These are phyloP conservation scores for Suhomyces emberorum DNA, from an alignment of 805 yeast genomes.

Conservation along the genomic window DNA sequence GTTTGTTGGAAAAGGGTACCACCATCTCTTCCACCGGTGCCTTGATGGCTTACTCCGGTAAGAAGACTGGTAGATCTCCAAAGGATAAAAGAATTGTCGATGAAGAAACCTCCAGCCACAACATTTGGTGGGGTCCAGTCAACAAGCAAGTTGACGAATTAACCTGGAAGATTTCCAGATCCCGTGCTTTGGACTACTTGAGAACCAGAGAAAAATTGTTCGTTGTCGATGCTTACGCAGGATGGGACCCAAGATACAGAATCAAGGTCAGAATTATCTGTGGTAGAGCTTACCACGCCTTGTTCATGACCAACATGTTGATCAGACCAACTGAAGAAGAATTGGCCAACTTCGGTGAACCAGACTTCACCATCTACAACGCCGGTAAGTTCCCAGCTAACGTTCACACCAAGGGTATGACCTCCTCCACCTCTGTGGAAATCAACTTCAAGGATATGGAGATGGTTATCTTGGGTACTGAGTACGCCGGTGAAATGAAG, in stretches of 20 bases:
- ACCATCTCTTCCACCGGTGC: slow-evolving; percentile 93
- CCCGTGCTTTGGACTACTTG: slow-evolving; percentile 94
- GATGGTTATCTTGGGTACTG: slow-evolving; percentile 98
- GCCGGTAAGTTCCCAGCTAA: slow-evolving; percentile 99
- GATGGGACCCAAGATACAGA: slow-evolving; percentile 98
- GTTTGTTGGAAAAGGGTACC: slow-evolving; percentile 83
- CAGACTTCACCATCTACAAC: slow-evolving; percentile 96
- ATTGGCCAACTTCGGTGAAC: slow-evolving; percentile 86
- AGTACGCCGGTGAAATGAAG: slow-evolving; percentile 99
- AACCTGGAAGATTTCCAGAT: slow-evolving; percentile 93
- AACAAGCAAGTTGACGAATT: slow-evolving; percentile 90
- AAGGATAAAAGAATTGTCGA: slow-evolving; percentile 97
- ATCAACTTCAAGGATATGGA: slow-evolving; percentile 97
- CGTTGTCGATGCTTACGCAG: slow-evolving; percentile 95
- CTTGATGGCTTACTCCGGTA: slow-evolving; percentile 90
- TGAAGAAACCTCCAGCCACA: slow-evolving; percentile 76
- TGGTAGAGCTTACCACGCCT: slow-evolving; percentile 97
- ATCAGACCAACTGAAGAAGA: slow-evolving; percentile 93
- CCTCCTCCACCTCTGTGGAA: slow-evolving; percentile 92
- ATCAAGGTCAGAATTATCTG: slow-evolving; percentile 93
- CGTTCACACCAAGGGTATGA: slow-evolving; percentile 94
- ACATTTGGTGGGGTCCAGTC: slow-evolving; percentile 99
- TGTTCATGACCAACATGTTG: slow-evolving; percentile 97
- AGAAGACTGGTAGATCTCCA: slow-evolving; percentile 97
- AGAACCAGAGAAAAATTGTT: slow-evolving; percentile 93